Evolutionary conservation across 1,284 basidiomycete species (phyloP).

Genomic region (Ceratobasidium sp.): DNA sequence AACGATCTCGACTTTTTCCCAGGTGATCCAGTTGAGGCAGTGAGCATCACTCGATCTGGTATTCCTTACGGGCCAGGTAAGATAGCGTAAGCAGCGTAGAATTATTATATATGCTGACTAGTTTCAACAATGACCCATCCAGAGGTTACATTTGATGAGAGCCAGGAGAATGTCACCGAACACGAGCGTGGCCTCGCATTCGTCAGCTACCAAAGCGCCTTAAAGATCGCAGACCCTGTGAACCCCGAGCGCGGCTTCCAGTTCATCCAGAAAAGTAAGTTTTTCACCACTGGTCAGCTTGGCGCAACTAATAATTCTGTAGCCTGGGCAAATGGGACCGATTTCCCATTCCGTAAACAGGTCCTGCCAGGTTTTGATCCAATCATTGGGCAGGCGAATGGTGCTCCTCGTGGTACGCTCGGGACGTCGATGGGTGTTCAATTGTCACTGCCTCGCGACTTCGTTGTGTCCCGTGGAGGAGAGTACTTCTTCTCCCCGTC

Average conservation of each 20-base stretch:
- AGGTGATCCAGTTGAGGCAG: slow-evolving; percentile 19
- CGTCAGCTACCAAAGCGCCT: slow-evolving; percentile 63
- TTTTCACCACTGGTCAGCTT: not conserved
- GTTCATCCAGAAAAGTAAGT: slow-evolving; percentile 62
- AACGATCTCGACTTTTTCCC: slow-evolving; percentile 57
- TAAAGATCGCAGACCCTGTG: slow-evolving; percentile 51
- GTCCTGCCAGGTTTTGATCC: slow-evolving; percentile 54
- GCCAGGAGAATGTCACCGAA: slow-evolving; percentile 56
- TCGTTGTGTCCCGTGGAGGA: slow-evolving; percentile 59
- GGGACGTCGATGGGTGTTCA: slow-evolving; percentile 53
- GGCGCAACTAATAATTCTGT: not conserved
- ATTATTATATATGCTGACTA: not conserved
- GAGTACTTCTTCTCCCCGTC: slow-evolving; percentile 64
- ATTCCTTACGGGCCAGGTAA: slow-evolving; percentile 63
- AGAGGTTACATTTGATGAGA: slow-evolving; percentile 60
- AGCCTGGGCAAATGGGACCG: slow-evolving; percentile 55
- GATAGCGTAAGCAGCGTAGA: no score
- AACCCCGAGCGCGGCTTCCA: slow-evolving; percentile 60
- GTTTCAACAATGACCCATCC: slow-evolving; percentile 1
- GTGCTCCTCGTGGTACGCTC: slow-evolving; percentile 59
- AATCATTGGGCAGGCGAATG: slow-evolving; percentile 61
- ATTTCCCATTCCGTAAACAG: slow-evolving; percentile 52
- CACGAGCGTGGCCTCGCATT: slow-evolving; percentile 67
- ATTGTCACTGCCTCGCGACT: slow-evolving; percentile 53
- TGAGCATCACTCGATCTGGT: slow-evolving; percentile 62